These are phyloP conservation scores for Epithele typhae DNA, from an alignment of 768 basidiomycete genomes.

Conservation along the genomic window DNA sequence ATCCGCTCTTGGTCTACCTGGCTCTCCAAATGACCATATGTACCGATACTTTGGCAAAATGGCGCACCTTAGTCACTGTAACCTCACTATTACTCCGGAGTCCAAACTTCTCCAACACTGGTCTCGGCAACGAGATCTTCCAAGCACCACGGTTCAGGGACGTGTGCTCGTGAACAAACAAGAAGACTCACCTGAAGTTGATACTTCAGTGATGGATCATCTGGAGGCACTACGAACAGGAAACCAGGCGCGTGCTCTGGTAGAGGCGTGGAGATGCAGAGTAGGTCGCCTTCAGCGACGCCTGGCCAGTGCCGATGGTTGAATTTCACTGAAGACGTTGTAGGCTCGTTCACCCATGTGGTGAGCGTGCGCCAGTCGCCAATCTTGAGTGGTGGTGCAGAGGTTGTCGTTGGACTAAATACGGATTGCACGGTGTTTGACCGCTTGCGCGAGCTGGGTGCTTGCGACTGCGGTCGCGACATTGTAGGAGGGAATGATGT, in stretches of 20 bases:
- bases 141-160: neutral
- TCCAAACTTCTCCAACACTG: conserved; percentile 66
- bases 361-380: conserved; percentile 64
- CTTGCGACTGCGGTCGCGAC: neutral
- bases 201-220: conserved; percentile 55
- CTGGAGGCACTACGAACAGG: conserved; percentile 65
- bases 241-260: conserved; percentile 38
- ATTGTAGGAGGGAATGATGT: neutral
- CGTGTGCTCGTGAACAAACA: neutral
- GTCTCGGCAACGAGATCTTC: conserved; percentile 72
- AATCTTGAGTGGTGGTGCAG: conserved; percentile 43
- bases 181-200: conserved; percentile 53
- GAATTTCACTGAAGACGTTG: conserved; percentile 54
- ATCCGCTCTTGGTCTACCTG: conserved; percentile 66
- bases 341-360: conserved; percentile 71
- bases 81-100: conserved; percentile 73
- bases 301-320: conserved; percentile 79
- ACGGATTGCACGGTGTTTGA: conserved; percentile 75
- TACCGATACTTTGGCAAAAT: neutral
- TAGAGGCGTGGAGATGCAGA: conserved; percentile 46
- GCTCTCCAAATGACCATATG: too few species aligned
- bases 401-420: conserved; percentile 29
- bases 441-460: conserved; percentile 38
- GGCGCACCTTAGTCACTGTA: conserved; percentile 58
- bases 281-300: conserved; percentile 69